These are phyloP conservation scores for Hordeum vulgare DNA, from an alignment of 176 grass and related monocot species.

Conservation along the genomic window MorexV3_pseudomolecules_assembly NC_058521.1:513259068-513259567, in stretches of 20 bases:
- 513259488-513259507: neutral
- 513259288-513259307: constrained; percentile 87
- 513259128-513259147: neutral
- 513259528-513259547: constrained; percentile 1
- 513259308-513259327: constrained; percentile 83
- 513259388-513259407: constrained; percentile 73
- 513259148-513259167: neutral
- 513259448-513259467: constrained; percentile 54
- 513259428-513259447: constrained; percentile 64
- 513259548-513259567: constrained; percentile 4
- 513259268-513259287: constrained; percentile 95
- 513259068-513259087: neutral
- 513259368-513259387: constrained; percentile 48
- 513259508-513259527: neutral
- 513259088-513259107: neutral
- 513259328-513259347: constrained; percentile 87
- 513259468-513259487: constrained; percentile 39
- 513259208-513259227: neutral
- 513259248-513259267: constrained; percentile 35
- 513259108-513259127: neutral
- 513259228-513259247: constrained; percentile 18
- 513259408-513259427: constrained; percentile 83
- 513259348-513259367: constrained; percentile 72
- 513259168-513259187: neutral
- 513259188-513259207: neutral